Base-by-base conservation (phyloP, 495 filamentous ascomycete genomes). In the Penicillium nucicola region DNA sequence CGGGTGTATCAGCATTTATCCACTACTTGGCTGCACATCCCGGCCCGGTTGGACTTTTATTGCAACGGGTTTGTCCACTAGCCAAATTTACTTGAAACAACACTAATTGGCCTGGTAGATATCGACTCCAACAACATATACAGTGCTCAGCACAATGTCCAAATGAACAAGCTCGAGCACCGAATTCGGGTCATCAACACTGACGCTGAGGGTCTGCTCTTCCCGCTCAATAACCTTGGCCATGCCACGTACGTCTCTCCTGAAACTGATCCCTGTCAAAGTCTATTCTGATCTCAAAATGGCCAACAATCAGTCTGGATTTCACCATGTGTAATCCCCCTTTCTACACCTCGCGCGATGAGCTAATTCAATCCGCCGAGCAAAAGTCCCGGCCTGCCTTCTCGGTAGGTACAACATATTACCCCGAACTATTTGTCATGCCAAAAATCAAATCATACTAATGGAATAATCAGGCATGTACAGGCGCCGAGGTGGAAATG, bases 251-350 rank as follows among this genome's bases (percentile, higher is more conserved):
- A 63, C 25, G 60, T 31, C 5, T 1, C 8, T 25, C 1, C 5
- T 9, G 25, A 28, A 8, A 4, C 13, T 6, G 5, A 20, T 0
- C 11, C 14, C 10, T 37, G 10, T 15, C 9, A 28, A 18, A 28
- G n/a, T 22, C 31, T 40, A 38, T 38, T n/a, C 28, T 42, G 25
- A 57, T 11, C n/a, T 4, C 2, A 11, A 14, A 2, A 5, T 12
- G 32, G 14, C 13, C 7, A 14, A 20, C 17, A 13, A 42, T 3
- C 44, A 85, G 80, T 4, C 76, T 95, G 31, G 88, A 96, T 64
- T 97, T 97, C 61, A 85, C 82, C 39, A 95, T 97, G 84, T 91
- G 85, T 68, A 98, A 98, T 57, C 93, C 93, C 1, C 93, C 93
- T 0, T 98, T 98, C 71, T 97, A 96, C 71, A 58, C 77, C 17